Evolutionary conservation across 2,329 filamentous ascomycete species (phyloP), one percentile per base, ranked within the genome.

Genomic region (Chaetomiaceae sp.): DNA sequence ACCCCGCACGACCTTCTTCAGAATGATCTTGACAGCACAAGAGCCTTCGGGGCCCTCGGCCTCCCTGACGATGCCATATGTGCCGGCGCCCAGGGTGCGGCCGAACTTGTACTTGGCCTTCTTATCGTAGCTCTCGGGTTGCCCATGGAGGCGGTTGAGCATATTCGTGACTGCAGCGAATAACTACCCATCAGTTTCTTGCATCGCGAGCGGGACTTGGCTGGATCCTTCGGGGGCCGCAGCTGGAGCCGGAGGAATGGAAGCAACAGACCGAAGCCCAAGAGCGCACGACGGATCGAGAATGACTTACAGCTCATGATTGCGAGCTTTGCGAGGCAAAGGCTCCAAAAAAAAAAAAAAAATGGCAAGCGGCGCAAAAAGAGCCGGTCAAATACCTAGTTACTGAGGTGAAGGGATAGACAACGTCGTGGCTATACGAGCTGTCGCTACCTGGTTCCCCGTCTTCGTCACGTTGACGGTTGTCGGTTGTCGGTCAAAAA

Each of bases 1-100:
- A 58, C 91, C 92, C 69, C 91, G 95, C 67, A 99, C 92, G 71
- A 96, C 97, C 77, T 96, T 96, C 81, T 99, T 99, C 65, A 97
- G 76, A 70, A 99, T 99, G 68, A 99, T 97, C 79, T 99, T 99
- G 71, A 99, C 82, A 35, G 93, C 93, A 55, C 95, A 91, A 76
- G 96, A 81, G 68, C 89, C 89, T 17, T 80, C 78, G 37, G 86
- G 82, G 60, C 88, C 81, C 55, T 96, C 90, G 54, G 93, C 93
- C 73, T 99, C 93, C 63, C 93, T 84, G 64, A 99, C 93, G 65
- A 99, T 95, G 65, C 93, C 93, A 77, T 99, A 99, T 63, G 93
- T 99, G 62, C 93, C 93, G 55, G 93, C 93, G 65, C 93, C 93
- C 53, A 99, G 81, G 20, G 92, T 97, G 68, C 86, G 84, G 63